Conservation (phyloP, 1,139 yeast genomes). For the Pichia sp. region DNA sequence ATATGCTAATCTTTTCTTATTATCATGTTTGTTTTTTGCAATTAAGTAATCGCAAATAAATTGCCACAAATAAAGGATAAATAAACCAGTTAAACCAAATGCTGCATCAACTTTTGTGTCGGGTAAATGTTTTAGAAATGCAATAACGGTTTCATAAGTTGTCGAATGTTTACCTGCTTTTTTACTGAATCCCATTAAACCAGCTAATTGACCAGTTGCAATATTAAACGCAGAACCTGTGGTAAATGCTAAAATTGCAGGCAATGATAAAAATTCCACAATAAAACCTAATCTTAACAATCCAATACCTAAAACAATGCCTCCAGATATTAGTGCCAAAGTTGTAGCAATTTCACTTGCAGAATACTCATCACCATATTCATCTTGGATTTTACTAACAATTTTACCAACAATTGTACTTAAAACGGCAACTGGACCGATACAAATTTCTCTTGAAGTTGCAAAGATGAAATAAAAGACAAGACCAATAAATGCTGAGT, state of each 20-base stretch:
- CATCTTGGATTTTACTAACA: conserved; percentile 53
- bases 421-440: conserved; percentile 98
- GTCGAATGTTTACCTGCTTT: conserved; percentile 66
- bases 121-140: conserved; percentile 66
- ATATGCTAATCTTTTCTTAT: conserved; percentile 51
- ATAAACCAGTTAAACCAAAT: conserved; percentile 72
- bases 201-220: conserved; percentile 80
- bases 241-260: conserved; percentile 94
- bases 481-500: conserved; percentile 90
- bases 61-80: conserved; percentile 64
- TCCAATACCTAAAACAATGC: conserved; percentile 77
- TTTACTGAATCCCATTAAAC: conserved; percentile 66
- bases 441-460: conserved; percentile 90
- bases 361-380: conserved; percentile 33
- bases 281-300: conserved; percentile 78
- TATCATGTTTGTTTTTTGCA: conserved; percentile 65
- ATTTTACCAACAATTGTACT: conserved; percentile 80
- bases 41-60: conserved; percentile 51
- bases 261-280: conserved; percentile 81
- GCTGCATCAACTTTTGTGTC: conserved; percentile 74
- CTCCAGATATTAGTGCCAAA: conserved; percentile 76
- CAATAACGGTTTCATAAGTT: conserved; percentile 62
- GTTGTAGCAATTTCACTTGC: conserved; percentile 74
- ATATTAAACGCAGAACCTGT: conserved; percentile 87
- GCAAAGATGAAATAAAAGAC: conserved; percentile 86